Evolutionary conservation across 148 eudicot species (phyloP).

Genomic region (Heliosperma pusillum): DNA sequence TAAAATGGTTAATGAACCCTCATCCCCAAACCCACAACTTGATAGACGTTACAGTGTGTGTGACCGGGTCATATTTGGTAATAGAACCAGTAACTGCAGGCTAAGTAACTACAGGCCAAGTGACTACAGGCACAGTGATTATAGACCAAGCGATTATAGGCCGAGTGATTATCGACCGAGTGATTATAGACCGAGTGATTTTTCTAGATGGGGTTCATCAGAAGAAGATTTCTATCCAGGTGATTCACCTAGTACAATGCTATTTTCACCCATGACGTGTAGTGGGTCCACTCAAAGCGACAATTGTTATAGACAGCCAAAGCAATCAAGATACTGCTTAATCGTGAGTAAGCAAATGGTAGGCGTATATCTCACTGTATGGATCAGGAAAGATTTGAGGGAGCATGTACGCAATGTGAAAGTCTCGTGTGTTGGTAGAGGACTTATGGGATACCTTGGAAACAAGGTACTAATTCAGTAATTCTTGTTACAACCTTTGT

Average conservation of each 20-base stretch:
- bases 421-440: slow-evolving; percentile 93
- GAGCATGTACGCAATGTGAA: slow-evolving; percentile 81
- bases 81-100: background rate
- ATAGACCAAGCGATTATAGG: slow-evolving; percentile 58
- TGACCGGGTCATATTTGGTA: slow-evolving; percentile 39
- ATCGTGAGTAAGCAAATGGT: slow-evolving; percentile 97
- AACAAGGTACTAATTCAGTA: slow-evolving; percentile 86
- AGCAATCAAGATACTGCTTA: slow-evolving; percentile 63
- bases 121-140: slow-evolving; percentile 41
- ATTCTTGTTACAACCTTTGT: background rate
- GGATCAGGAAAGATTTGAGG: slow-evolving; percentile 81
- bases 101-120: slow-evolving; percentile 32
- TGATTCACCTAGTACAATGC: slow-evolving; percentile 78
- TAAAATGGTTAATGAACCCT: slow-evolving; percentile 57
- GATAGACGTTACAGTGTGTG: slow-evolving; percentile 89
- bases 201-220: slow-evolving; percentile 73
- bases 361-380: slow-evolving; percentile 77
- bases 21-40: slow-evolving; percentile 65
- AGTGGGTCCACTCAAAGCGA: slow-evolving; percentile 47
- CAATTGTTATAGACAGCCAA: slow-evolving; percentile 39
- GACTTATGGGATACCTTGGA: slow-evolving; percentile 93
- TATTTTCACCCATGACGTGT: slow-evolving; percentile 57
- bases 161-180: slow-evolving; percentile 52
- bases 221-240: slow-evolving; percentile 72
- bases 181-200: slow-evolving; percentile 7